Base-by-base conservation (phyloP, 176 grass and related monocot species). In the Bonia amplexicaulis region DNA sequence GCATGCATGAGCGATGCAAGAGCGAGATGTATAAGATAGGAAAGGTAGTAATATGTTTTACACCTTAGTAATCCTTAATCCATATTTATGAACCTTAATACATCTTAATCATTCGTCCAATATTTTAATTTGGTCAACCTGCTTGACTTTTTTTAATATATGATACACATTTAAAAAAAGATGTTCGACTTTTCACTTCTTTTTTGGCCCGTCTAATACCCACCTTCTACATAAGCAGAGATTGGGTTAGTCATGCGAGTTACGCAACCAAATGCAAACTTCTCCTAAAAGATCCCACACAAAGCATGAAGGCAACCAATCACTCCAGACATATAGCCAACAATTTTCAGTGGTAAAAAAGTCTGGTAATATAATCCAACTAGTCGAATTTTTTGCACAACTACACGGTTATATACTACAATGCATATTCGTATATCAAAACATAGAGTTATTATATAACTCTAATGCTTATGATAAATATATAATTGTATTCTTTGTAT, bases 361-460 rank as follows among this genome's bases (percentile, higher is more conserved):
- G 5, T 16, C 2, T 17, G 5, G 15, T 5, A 15, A 15, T 15
- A 15, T 14, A 49, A 49, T 49, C 13, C 44, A 12, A 46, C 10
- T 46, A 46, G 2, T 46, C 44, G 1, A 44, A 10, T 9, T 44
- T 44, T 44, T 44, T 1, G 9, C 41, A 2, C 9, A 42, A 9
- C 1, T 0, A 7, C 2, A 1, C 0, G 0, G 1, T 9, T 44
- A 44, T 2, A 46, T 46, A 11, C 10, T 46, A 46, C 10, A 12
- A 46, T 46, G 9, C 10, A 46, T 46, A 12, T 46, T 44, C 1
- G 9, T 44, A 44, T 9, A 10, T 44, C 9, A 2, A 44, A 46
- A 46, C 11, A 45, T 45, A 46, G 44, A 45, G 44, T 12, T 46
- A 12, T 44, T 9, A 2, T 44, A 44, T 9, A 9, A 44, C 9